Base-by-base conservation (phyloP, 2,329 filamentous ascomycete species). In the Botrytis medusae region DNA sequence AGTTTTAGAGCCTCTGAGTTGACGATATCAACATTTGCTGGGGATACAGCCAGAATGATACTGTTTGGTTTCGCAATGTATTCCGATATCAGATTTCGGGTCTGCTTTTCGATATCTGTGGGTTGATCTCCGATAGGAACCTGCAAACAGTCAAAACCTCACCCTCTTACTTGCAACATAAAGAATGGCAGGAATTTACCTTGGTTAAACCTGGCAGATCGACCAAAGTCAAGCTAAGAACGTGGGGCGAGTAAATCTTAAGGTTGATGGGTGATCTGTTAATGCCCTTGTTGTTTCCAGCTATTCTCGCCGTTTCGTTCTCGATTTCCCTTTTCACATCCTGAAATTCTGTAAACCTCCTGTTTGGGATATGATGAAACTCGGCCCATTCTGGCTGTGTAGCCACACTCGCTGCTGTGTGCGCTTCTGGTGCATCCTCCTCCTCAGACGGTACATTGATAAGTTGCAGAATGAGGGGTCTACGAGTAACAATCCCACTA, bases 1-100 rank as follows among this genome's bases (percentile, higher is more conserved):
- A 99, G 91, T 84, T 99, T 99, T 79, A 99, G 85, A 12, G 96
- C 95, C 83, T 99, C 96, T 12, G 96, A 99, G 83, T 99, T 99
- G 82, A 98, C 96, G 79, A 99, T 91, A 81, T 99, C 96, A 80
- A 98, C 95, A 80, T 99, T 99, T 71, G 96, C 96, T 29, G 96
- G 95, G 20, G 96, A 98, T 37, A 99, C 96, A 46, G 96, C 96
- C 70, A 99, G 89, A 77, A 99, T 91, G 80, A 99, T 97, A 84
- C 95, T 98, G 87, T 99, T 99, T 22, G 96, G 95, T 85, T 99
- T 99, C 73, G 95, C 95, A 80, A 98, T 99, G 82, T 98, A 99
- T 85, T 99, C 96, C 72, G 95, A 93, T 79, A 99, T 98, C 79
- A 99, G 89, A 78, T 94, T 97, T 77, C 95, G 90, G 46, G 96